phyloP scores from a whole-genome alignment of 768 basidiomycete species.

The Lactifluus piperatus region DNA sequence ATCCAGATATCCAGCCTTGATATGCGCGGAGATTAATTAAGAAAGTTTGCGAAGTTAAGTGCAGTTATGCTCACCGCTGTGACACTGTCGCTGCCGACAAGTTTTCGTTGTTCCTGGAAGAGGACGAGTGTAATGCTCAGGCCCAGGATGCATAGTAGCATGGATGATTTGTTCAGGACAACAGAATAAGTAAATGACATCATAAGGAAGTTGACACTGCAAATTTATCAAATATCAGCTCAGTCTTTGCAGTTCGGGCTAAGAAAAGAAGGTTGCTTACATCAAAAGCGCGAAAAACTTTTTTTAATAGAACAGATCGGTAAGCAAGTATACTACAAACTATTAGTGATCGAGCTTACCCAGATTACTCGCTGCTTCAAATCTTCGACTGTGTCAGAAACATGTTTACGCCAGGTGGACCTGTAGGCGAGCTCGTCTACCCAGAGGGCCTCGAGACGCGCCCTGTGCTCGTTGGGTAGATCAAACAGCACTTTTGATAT shows the following conservation, averaged over 20 bases:
- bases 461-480: not conserved
- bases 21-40: not conserved
- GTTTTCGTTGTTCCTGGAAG: not conserved
- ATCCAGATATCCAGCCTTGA: slow-evolving; percentile 5
- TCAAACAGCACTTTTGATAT: slow-evolving; percentile 3
- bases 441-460: not conserved
- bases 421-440: not conserved
- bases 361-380: not conserved
- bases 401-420: slow-evolving; percentile 2
- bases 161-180: not conserved
- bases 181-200: not conserved
- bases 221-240: not conserved
- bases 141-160: not conserved
- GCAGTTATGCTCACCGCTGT: not conserved
- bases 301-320: not conserved
- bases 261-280: not conserved
- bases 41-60: not conserved
- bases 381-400: not conserved
- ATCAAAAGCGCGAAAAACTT: not conserved
- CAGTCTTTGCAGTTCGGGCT: not conserved
- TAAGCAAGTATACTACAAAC: not conserved
- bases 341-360: not conserved
- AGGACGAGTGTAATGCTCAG: not conserved
- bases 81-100: not conserved
- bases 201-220: slow-evolving; percentile 3